phyloP scores from a whole-genome alignment of 306 rosid genomes.

The Nissolia schottii region DNA sequence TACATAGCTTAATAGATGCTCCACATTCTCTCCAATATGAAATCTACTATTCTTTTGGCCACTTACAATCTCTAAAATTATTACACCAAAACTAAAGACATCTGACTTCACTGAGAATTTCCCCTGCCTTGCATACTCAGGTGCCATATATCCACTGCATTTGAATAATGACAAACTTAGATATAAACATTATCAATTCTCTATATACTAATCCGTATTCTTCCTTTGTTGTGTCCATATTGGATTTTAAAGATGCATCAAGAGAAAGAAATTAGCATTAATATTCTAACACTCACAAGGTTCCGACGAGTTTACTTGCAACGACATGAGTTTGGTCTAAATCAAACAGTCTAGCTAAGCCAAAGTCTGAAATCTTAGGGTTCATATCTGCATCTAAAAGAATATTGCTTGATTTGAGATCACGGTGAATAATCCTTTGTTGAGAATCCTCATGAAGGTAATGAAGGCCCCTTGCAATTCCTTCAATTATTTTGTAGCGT shows the following conservation, averaged over 20 bases:
- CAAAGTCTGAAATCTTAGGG: slow-evolving; percentile 50
- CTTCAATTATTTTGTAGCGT: slow-evolving; percentile 31
- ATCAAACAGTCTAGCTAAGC: slow-evolving; percentile 33
- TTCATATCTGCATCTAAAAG: slow-evolving; percentile 33
- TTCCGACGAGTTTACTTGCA: slow-evolving; percentile 35
- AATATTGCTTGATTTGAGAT: slow-evolving; percentile 44
- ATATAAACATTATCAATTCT: background rate
- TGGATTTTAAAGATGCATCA: background rate
- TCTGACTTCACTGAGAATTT: slow-evolving; percentile 36
- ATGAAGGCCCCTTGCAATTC: slow-evolving; percentile 32
- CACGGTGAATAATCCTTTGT: slow-evolving; percentile 37
- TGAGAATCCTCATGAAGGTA: slow-evolving; percentile 54
- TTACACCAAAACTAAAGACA: slow-evolving; percentile 48
- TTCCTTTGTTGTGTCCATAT: background rate
- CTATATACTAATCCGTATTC: background rate
- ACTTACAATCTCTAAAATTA: slow-evolving; percentile 42
- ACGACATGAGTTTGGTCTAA: slow-evolving; percentile 28
- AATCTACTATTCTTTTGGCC: slow-evolving; percentile 25
- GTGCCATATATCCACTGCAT: slow-evolving; percentile 57
- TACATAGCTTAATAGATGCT: slow-evolving; percentile 33
- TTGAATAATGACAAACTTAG: background rate
- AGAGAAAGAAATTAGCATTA: background rate
- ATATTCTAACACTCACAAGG: slow-evolving; percentile 24
- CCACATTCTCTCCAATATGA: background rate
- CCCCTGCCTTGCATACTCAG: slow-evolving; percentile 43